These are phyloP conservation scores for Mrakia blollopis DNA, from an alignment of 768 basidiomycete genomes.

Conservation along the genomic window DNA sequence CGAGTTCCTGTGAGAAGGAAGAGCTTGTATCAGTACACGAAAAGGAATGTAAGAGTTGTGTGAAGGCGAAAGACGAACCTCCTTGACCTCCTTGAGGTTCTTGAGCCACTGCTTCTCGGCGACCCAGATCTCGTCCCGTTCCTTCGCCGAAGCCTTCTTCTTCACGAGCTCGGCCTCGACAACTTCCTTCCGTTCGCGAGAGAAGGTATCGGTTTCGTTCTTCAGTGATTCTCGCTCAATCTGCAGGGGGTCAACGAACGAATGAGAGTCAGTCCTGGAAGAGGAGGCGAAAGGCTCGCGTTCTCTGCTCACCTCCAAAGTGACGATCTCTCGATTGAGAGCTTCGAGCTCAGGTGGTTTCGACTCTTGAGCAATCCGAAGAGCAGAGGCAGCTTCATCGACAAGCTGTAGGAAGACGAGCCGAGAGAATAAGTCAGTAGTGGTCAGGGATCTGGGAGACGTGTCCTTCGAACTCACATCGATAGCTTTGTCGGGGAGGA, in stretches of 20 bases:
- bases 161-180: conserved; percentile 60
- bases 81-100: conserved; percentile 44
- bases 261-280: neutral
- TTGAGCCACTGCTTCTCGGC: conserved; percentile 44
- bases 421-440: conserved; percentile 2
- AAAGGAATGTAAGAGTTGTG: neutral
- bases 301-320: conserved; percentile 52
- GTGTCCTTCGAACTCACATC: conserved; percentile 20
- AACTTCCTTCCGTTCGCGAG: conserved; percentile 62
- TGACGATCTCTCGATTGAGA: conserved; percentile 76
- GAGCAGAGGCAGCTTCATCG: conserved; percentile 83
- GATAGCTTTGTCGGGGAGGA: conserved; percentile 84
- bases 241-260: conserved; percentile 17
- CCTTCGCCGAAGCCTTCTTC: conserved; percentile 61
- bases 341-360: conserved; percentile 80
- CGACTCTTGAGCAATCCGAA: conserved; percentile 80
- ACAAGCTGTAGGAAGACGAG: conserved; percentile 49
- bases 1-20: conserved; percentile 54
- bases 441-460: neutral
- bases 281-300: neutral
- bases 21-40: neutral
- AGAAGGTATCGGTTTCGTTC: conserved; percentile 80
- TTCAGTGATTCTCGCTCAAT: conserved; percentile 86
- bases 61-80: conserved; percentile 30
- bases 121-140: conserved; percentile 65